Percentiles rank a stretch among this genome's conserved stretches.
These are phyloP conservation scores for Collybiopsis confluens DNA, from an alignment of 768 basidiomycete species.

Conservation along the genomic window DNA sequence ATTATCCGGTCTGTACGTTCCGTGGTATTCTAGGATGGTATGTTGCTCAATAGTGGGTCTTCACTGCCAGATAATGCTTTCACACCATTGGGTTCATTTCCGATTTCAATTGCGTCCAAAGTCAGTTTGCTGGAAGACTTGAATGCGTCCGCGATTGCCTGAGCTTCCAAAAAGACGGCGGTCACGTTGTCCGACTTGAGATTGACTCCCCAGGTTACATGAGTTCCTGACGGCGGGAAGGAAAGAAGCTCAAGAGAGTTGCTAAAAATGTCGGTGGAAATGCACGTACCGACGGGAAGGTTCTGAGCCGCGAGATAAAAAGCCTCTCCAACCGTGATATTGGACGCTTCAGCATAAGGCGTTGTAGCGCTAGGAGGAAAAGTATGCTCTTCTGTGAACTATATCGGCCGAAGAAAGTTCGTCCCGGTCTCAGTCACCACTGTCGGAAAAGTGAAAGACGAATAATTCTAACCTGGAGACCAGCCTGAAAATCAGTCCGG, in stretches of 20 bases:
- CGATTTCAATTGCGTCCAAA: slow-evolving; percentile 57
- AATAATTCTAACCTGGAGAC: slow-evolving; percentile 35
- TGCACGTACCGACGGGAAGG: slow-evolving; percentile 41
- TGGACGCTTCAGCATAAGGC: slow-evolving; percentile 66
- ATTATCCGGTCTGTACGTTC: slow-evolving; percentile 27
- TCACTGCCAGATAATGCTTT: too few species aligned
- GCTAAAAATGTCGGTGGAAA: background rate
- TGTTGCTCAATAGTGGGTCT: too few species aligned
- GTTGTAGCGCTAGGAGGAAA: slow-evolving; percentile 41
- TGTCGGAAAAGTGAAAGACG: too few species aligned
- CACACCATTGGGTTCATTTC: slow-evolving; percentile 54
- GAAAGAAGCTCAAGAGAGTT: background rate
- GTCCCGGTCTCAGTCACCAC: too few species aligned
- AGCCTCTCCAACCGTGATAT: slow-evolving; percentile 52
- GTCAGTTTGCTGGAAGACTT: slow-evolving; percentile 37
- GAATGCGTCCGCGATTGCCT: slow-evolving; percentile 47
- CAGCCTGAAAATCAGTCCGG: slow-evolving; percentile 50
- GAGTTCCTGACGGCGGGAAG: slow-evolving; percentile 38
- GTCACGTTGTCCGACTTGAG: slow-evolving; percentile 52
- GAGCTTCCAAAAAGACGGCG: slow-evolving; percentile 42
- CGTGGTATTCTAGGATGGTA: slow-evolving; percentile 25
- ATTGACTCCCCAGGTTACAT: slow-evolving; percentile 66
- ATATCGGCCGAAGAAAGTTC: background rate
- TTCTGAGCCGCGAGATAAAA: slow-evolving; percentile 51
- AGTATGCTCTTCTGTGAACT: slow-evolving; percentile 47